Percentiles rank a stretch among this genome's conserved stretches.
Conservation (phyloP, 257 asterid species). For the Linaria vulgaris region DNA sequence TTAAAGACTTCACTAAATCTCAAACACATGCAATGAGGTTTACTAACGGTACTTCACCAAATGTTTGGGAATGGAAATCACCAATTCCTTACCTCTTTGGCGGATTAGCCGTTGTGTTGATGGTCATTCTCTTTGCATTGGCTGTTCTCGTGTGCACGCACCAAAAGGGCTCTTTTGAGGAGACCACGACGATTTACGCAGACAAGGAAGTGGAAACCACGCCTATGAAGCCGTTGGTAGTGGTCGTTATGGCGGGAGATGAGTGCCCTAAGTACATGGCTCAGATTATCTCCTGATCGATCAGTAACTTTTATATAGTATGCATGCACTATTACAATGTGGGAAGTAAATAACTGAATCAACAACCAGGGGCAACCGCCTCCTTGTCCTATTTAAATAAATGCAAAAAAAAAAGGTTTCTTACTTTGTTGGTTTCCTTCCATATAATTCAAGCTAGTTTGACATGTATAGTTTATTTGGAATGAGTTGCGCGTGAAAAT, state of each 20-base stretch:
- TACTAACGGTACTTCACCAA: slow-evolving; percentile 3
- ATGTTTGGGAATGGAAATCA: slow-evolving; percentile 27
- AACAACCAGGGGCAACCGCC: too few relatives aligned
- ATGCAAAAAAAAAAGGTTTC: too few relatives aligned
- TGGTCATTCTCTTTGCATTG: slow-evolving; percentile 22
- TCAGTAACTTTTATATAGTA: background rate
- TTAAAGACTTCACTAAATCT: background rate
- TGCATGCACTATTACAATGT: too few relatives aligned
- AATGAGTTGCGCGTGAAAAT: too few relatives aligned
- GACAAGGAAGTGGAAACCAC: background rate
- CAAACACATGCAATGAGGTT: slow-evolving; percentile 17
- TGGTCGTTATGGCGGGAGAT: slow-evolving; percentile 38
- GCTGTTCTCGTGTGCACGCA: slow-evolving; percentile 24
- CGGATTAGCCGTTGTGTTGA: slow-evolving; percentile 23
- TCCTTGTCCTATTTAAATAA: too few relatives aligned
- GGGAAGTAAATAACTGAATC: too few relatives aligned
- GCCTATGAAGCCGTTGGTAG: slow-evolving; percentile 11
- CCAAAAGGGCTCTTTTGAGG: background rate
- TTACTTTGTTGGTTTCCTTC: too few relatives aligned
- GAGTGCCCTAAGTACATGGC: slow-evolving; percentile 34
- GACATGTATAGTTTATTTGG: too few relatives aligned
- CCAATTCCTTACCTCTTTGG: slow-evolving; percentile 30
- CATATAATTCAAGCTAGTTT: too few relatives aligned
- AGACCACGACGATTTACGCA: background rate
- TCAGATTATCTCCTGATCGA: slow-evolving; percentile 5